Conservation (phyloP, 345 rosid species). For the Brassica incana region DNA sequence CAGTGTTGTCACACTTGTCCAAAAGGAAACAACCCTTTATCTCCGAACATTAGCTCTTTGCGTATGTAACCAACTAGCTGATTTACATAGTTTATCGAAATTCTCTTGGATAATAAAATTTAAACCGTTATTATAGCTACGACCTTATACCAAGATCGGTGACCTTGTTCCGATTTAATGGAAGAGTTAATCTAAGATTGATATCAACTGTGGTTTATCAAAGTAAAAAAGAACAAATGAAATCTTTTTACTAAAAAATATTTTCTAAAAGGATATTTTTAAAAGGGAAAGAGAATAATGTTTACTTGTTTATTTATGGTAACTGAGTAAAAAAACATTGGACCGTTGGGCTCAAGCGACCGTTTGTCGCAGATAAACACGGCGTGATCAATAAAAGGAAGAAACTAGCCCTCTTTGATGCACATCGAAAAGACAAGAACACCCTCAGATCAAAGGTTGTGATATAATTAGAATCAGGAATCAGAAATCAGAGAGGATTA, state of each 20-base stretch:
- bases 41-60: neutral
- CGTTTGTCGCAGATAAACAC: too few species aligned
- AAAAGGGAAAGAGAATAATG: too few species aligned
- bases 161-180: neutral
- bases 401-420: too few species aligned
- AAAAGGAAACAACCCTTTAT: neutral
- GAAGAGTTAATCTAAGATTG: too few species aligned
- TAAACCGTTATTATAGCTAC: neutral
- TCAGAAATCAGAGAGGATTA: conserved; percentile 22
- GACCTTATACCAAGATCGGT: neutral
- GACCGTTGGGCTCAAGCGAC: too few species aligned
- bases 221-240: too few species aligned
- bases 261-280: too few species aligned
- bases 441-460: neutral
- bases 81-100: neutral
- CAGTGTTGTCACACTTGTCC: neutral
- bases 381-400: too few species aligned
- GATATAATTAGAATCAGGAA: neutral
- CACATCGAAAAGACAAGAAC: neutral
- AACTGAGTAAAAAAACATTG: too few species aligned
- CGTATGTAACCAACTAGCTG: neutral
- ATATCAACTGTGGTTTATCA: too few species aligned
- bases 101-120: neutral
- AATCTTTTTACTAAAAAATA: too few species aligned
- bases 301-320: too few species aligned